A percentile compares a stretch with the other conserved stretches of the same genome.
Evolutionary conservation across 495 filamentous ascomycete genomes (phyloP).

Genomic region (Choiromyces venosus): DNA sequence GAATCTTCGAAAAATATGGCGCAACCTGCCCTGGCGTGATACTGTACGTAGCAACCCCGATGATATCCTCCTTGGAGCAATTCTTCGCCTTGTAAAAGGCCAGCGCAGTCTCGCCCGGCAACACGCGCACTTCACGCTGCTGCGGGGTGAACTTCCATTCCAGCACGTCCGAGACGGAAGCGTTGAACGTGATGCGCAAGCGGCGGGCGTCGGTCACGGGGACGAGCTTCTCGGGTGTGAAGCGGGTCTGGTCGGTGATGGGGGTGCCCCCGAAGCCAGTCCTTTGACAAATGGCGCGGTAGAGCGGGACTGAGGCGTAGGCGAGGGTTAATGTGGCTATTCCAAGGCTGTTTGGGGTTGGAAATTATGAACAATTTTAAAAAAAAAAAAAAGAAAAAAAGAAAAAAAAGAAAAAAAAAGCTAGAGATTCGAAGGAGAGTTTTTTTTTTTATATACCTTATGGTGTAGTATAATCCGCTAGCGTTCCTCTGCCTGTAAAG

Average conservation of each 20-base stretch:
- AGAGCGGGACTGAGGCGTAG: conserved; percentile 93
- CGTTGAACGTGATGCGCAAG: conserved; percentile 92
- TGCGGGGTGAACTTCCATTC: conserved; percentile 98
- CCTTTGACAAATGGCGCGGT: conserved; percentile 87
- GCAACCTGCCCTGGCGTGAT: conserved; percentile 94
- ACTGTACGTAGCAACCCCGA: conserved; percentile 95
- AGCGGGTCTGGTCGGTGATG: conserved; percentile 70
- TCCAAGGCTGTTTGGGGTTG: conserved; percentile 29
- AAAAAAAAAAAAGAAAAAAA: background rate
- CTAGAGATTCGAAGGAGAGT: background rate
- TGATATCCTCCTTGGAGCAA: conserved; percentile 79
- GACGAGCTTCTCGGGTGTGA: conserved; percentile 55
- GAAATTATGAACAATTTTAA: conserved; percentile 14
- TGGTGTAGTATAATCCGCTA: conserved; percentile 52
- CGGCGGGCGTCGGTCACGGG: conserved; percentile 77
- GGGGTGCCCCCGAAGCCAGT: conserved; percentile 94
- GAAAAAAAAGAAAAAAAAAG: background rate
- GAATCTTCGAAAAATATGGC: conserved; percentile 98
- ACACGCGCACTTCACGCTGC: conserved; percentile 90
- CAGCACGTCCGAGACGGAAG: conserved; percentile 86
- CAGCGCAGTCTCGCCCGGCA: conserved; percentile 93
- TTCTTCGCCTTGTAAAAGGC: conserved; percentile 99
- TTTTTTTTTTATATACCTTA: conserved; percentile 24
- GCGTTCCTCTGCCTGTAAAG: conserved; percentile 56
- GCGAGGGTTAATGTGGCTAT: conserved; percentile 84